Conservation (phyloP, 257 asterid species). For the Marsdenia floribunda region DNA sequence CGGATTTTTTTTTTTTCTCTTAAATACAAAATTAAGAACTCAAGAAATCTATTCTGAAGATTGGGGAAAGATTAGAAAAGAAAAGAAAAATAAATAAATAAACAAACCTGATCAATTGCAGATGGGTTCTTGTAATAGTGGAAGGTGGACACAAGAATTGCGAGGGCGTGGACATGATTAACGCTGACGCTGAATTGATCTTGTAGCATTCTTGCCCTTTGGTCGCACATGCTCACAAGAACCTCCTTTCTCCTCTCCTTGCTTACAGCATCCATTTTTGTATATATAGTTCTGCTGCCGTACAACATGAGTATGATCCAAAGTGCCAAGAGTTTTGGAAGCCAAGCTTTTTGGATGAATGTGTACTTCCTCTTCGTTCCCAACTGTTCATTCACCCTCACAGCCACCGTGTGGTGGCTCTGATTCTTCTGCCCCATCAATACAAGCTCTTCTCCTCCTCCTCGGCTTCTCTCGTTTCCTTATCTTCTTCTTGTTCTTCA, state of each 20-base stretch:
- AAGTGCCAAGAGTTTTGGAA: constrained; percentile 34
- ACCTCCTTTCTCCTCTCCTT: constrained; percentile 66
- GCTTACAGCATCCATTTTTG: constrained; percentile 37
- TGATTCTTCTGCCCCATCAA: constrained; percentile 59
- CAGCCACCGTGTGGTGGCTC: constrained; percentile 55
- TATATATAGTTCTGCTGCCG: constrained; percentile 28
- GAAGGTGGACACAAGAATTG: constrained; percentile 84
- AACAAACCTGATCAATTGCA: constrained; percentile 84
- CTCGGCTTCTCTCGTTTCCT: not conserved
- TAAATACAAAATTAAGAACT: constrained; percentile 12
- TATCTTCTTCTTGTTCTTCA: constrained; percentile 19
- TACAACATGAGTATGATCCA: constrained; percentile 37
- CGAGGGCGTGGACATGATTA: constrained; percentile 94
- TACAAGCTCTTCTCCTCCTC: constrained; percentile 1
- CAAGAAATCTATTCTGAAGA: not conserved
- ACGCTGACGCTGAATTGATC: constrained; percentile 92
- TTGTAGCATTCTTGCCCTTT: constrained; percentile 94
- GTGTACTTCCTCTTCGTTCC: constrained; percentile 45
- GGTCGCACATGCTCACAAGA: constrained; percentile 84
- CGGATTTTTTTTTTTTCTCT: not conserved
- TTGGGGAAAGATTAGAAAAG: not conserved
- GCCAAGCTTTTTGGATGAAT: constrained; percentile 26
- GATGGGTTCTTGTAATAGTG: constrained; percentile 82
- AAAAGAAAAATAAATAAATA: not conserved
- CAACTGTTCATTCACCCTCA: constrained; percentile 48